Evolutionary conservation across 1,139 yeast genomes (phyloP).

Genomic region (Blastobotrys aristatus): DNA sequence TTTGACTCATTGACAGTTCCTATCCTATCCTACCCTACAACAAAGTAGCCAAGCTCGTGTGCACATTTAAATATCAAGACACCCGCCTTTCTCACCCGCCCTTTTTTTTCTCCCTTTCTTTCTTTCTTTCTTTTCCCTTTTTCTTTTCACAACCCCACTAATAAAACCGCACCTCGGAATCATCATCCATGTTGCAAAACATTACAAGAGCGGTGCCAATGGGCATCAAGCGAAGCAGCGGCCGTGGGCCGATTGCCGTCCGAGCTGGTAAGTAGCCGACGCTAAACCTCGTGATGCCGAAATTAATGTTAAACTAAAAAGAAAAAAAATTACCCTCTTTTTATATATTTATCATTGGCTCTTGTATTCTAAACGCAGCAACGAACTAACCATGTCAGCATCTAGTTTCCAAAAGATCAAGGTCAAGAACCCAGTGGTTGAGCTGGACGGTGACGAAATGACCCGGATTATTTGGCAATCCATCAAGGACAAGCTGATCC

Average conservation of each 20-base stretch:
- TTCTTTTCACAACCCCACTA: background rate
- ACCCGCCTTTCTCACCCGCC: background rate
- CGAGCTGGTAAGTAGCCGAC: constrained; percentile 8
- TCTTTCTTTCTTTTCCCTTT: background rate
- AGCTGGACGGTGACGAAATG: constrained; percentile 96
- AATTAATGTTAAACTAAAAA: too few species aligned
- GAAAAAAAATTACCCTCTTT: too few species aligned
- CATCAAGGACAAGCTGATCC: constrained; percentile 70
- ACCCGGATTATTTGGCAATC: constrained; percentile 88
- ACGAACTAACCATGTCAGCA: constrained; percentile 16
- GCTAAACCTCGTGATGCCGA: background rate
- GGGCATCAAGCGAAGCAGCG: background rate
- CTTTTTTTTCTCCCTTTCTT: background rate
- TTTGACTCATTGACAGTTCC: too few species aligned
- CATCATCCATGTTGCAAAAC: background rate
- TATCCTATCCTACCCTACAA: too few species aligned
- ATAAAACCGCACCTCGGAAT: too few species aligned
- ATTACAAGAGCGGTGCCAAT: constrained; percentile 5
- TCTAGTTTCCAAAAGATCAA: constrained; percentile 48
- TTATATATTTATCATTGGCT: too few species aligned
- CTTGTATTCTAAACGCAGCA: too few species aligned
- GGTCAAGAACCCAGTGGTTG: constrained; percentile 86
- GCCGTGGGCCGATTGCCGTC: constrained; percentile 5
- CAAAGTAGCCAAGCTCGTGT: too few species aligned
- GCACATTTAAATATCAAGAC: too few species aligned